Conservation (phyloP, 164 flowering plant genomes). For the Brasenia schreberi region DNA sequence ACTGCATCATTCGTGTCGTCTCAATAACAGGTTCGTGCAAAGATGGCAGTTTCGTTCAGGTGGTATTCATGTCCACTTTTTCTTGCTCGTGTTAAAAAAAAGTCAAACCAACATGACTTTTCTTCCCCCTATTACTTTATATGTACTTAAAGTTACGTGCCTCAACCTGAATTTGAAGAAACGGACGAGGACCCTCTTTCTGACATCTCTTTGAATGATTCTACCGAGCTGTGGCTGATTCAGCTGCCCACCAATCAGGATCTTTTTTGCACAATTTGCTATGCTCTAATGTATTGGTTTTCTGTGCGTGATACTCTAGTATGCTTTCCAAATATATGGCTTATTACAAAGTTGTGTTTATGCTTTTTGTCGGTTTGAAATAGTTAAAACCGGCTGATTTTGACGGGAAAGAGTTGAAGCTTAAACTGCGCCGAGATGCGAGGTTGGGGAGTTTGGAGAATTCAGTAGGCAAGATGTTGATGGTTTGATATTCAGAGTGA, state of each 20-base stretch:
- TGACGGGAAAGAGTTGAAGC: conserved; percentile 33
- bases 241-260: conserved; percentile 33
- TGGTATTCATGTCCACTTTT: too few species aligned
- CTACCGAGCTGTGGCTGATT: conserved; percentile 43
- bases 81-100: too few species aligned
- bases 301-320: background rate
- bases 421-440: conserved; percentile 43
- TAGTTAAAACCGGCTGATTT: conserved; percentile 27
- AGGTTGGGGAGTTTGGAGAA: conserved; percentile 38
- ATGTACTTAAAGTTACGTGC: conserved; percentile 11
- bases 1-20: too few species aligned
- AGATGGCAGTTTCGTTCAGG: too few species aligned
- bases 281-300: background rate
- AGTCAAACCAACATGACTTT: too few species aligned
- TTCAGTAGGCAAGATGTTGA: conserved; percentile 34
- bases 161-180: conserved; percentile 23
- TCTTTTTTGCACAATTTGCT: conserved; percentile 20
- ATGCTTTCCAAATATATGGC: background rate
- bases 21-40: too few species aligned
- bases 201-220: conserved; percentile 20
- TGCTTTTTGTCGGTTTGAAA: background rate
- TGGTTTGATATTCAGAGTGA: too few species aligned
- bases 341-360: background rate
- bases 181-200: conserved; percentile 23
- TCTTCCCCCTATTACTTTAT: too few species aligned